Evolutionary conservation across 768 basidiomycete genomes (phyloP), one percentile per base, ranked within the genome.

Genomic region (Lyophyllum semitale): DNA sequence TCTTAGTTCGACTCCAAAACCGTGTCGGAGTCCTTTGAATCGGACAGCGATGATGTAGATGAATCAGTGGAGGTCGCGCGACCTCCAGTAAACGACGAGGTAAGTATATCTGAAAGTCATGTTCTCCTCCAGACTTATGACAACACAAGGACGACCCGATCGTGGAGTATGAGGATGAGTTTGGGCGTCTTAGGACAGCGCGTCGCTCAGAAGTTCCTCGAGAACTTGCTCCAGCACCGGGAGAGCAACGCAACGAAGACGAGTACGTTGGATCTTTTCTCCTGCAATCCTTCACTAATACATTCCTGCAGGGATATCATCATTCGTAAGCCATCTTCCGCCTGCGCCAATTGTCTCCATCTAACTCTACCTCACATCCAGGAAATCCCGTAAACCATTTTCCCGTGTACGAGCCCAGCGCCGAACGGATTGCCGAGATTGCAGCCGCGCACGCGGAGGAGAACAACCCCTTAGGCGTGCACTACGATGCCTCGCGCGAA

Each of bases 131-230:
- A 50, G 37, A 35, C 58, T 50, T 43, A 25, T 54, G 37, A 62
- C 53, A 8, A 17, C 8, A 23, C 48, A 1, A 91, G 85, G 78
- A 85, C 53, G 91, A 94, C 61, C 90, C 91, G 11, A 72, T 93
- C 27, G 77, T 93, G 5, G 93, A 94, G 67, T 93, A 93, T 55
- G 84, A 88, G 65, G 93, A 95, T 59, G 93, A 94, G 64, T 92
- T 91, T 65, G 92, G 92, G 32, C 84, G 93, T n/a, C 61, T 83
- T 35, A 77, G 91, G 55, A 89, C 81, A 0, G 83, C 81, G 17
- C 79, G 77, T 48, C 80, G 81, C 9, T 93, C 92, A 12, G 89
- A 94, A 63, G 81, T 94, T 0, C 92, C 93, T 37, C 79, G 89
- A 32, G 73, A 89, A 55, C 72, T 91, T 8, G 65, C 83, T 5